Evolutionary conservation across 2,329 filamentous ascomycete species (phyloP).

Genomic region (Parastagonospora avenae): DNA sequence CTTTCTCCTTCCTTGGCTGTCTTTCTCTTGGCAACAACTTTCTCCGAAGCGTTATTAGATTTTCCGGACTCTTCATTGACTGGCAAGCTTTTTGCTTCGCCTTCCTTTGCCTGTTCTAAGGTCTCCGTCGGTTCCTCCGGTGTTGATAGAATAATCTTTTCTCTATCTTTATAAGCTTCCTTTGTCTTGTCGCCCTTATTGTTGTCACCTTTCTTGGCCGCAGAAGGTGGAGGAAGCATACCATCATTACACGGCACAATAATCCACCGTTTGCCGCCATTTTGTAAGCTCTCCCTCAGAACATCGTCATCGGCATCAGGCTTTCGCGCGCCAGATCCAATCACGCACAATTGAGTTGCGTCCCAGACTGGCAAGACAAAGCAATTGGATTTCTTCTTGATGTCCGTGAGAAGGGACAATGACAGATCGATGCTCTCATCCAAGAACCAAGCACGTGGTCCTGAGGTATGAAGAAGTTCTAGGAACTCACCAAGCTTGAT

Average conservation of each 20-base stretch:
- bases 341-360: not conserved
- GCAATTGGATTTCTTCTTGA: not conserved
- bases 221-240: not conserved
- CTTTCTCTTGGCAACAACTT: no score
- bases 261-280: not conserved
- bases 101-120: not conserved
- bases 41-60: no score
- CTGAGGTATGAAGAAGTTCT: not conserved
- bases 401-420: not conserved
- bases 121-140: not conserved
- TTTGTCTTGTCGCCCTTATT: not conserved
- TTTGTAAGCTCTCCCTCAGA: not conserved
- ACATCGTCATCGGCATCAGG: not conserved
- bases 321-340: not conserved
- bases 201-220: not conserved
- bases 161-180: not conserved
- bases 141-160: no score
- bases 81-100: not conserved
- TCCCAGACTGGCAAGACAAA: not conserved
- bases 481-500: not conserved
- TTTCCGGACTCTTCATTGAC: not conserved
- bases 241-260: conserved; percentile 1
- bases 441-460: not conserved
- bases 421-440: not conserved
- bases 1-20: no score